phyloP scores from a whole-genome alignment of 805 yeast species.

The Scheffersomyces lignosus region DNA sequence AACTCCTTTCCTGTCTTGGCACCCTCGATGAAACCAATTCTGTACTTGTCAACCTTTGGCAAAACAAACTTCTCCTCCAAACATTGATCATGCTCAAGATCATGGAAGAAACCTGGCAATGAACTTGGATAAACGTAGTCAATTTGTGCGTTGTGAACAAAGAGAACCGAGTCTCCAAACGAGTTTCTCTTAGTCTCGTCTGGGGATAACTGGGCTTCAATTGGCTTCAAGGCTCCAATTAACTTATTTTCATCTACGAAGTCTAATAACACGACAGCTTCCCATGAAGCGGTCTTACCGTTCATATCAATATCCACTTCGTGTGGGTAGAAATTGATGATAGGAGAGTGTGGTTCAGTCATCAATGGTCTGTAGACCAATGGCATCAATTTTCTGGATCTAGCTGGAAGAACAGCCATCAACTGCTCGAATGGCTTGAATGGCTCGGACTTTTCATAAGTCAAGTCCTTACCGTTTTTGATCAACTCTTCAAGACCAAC shows the following conservation, averaged over 20 bases:
- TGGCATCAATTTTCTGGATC: slow-evolving; percentile 82
- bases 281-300: slow-evolving; percentile 97
- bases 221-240: slow-evolving; percentile 68
- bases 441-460: slow-evolving; percentile 72
- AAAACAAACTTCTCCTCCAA: slow-evolving; percentile 56
- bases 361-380: slow-evolving; percentile 73
- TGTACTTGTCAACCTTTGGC: slow-evolving; percentile 47
- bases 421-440: slow-evolving; percentile 93
- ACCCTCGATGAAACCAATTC: slow-evolving; percentile 61
- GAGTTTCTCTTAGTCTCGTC: slow-evolving; percentile 76
- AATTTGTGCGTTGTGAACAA: slow-evolving; percentile 74
- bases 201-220: slow-evolving; percentile 58
- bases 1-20: slow-evolving; percentile 70
- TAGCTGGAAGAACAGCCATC: slow-evolving; percentile 95
- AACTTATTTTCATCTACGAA: slow-evolving; percentile 86
- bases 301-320: slow-evolving; percentile 87
- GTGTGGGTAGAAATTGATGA: slow-evolving; percentile 85
- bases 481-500: slow-evolving; percentile 64
- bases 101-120: slow-evolving; percentile 70
- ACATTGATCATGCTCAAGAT: slow-evolving; percentile 79
- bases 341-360: slow-evolving; percentile 84
- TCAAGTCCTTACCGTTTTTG: slow-evolving; percentile 34
- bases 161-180: slow-evolving; percentile 68
- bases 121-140: slow-evolving; percentile 72
- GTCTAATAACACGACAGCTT: slow-evolving; percentile 89